These are phyloP conservation scores for Helianthus annuus DNA, from an alignment of 129 eudicot species.

Conservation along the genomic window DNA sequence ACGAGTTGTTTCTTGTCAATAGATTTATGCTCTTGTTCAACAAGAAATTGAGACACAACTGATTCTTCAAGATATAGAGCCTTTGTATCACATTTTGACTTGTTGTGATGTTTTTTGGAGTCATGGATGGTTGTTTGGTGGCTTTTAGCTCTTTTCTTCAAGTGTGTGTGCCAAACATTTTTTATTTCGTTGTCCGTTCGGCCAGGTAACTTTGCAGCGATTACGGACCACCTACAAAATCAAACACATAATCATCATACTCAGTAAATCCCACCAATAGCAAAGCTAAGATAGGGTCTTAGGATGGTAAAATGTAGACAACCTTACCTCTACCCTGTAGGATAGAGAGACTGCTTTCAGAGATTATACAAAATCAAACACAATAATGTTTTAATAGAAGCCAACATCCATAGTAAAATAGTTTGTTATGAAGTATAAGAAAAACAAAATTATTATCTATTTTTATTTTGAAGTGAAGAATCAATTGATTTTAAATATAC, in stretches of 20 bases:
- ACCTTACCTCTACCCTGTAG: no score
- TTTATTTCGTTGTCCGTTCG: conserved; percentile 84
- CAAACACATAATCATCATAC: no score
- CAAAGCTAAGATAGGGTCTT: no score
- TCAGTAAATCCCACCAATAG: no score
- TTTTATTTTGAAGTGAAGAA: no score
- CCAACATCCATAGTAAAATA: not conserved
- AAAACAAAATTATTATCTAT: no score
- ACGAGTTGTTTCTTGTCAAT: not conserved
- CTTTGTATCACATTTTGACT: conserved; percentile 22
- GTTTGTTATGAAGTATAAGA: not conserved
- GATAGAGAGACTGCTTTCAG: no score
- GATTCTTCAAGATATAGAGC: not conserved
- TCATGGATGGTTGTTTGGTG: conserved; percentile 17
- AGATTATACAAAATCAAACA: conserved; percentile 23
- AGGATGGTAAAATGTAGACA: no score
- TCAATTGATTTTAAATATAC: no score
- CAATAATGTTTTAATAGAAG: not conserved
- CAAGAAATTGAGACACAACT: not conserved
- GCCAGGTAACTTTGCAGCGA: conserved; percentile 78
- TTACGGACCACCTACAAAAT: conserved; percentile 68
- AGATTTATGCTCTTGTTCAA: not conserved
- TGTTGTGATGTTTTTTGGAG: conserved; percentile 31
- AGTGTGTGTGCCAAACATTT: conserved; percentile 78
- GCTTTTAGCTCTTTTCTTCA: conserved; percentile 62